Evolutionary conservation across 1,284 basidiomycete species (phyloP).

Genomic region (Microbotryum silenes-acaulis): DNA sequence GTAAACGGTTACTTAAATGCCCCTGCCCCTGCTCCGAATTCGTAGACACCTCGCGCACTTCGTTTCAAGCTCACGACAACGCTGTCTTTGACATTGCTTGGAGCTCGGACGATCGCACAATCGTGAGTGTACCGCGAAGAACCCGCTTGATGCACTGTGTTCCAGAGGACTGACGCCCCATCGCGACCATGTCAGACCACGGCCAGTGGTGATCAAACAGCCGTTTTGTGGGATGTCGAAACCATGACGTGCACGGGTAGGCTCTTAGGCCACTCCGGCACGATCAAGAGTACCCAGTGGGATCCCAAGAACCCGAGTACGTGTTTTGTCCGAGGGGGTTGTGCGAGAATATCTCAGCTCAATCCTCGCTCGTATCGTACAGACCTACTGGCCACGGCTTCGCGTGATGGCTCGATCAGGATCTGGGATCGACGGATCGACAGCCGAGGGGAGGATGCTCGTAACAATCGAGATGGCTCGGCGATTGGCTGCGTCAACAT

Average conservation of each 20-base stretch:
- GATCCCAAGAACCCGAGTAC: slow-evolving; percentile 32
- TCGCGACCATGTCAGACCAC: slow-evolving; percentile 25
- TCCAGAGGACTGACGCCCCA: background rate
- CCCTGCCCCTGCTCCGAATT: background rate
- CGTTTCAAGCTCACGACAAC: slow-evolving; percentile 33
- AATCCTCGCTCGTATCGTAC: background rate
- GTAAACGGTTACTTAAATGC: background rate
- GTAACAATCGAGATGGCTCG: slow-evolving; percentile 3
- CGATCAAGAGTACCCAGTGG: slow-evolving; percentile 33
- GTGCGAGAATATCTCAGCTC: background rate
- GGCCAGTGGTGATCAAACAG: slow-evolving; percentile 35
- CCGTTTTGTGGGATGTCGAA: slow-evolving; percentile 27
- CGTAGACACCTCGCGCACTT: slow-evolving; percentile 17
- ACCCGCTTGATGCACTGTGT: background rate
- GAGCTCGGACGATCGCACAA: slow-evolving; percentile 28
- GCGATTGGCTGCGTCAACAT: slow-evolving; percentile 23
- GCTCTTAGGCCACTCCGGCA: slow-evolving; percentile 32
- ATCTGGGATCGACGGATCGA: slow-evolving; percentile 34
- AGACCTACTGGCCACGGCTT: slow-evolving; percentile 34
- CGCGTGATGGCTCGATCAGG: slow-evolving; percentile 34
- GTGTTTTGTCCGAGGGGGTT: background rate
- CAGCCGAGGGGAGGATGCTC: background rate
- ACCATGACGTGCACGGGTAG: slow-evolving; percentile 17
- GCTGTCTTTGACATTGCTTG: slow-evolving; percentile 36
- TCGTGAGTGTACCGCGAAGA: slow-evolving; percentile 15